A percentile compares a stretch with the other conserved stretches of the same genome.
Evolutionary conservation across 2,329 filamentous ascomycete species (phyloP).

Genomic region (Trichoderma sp.): DNA sequence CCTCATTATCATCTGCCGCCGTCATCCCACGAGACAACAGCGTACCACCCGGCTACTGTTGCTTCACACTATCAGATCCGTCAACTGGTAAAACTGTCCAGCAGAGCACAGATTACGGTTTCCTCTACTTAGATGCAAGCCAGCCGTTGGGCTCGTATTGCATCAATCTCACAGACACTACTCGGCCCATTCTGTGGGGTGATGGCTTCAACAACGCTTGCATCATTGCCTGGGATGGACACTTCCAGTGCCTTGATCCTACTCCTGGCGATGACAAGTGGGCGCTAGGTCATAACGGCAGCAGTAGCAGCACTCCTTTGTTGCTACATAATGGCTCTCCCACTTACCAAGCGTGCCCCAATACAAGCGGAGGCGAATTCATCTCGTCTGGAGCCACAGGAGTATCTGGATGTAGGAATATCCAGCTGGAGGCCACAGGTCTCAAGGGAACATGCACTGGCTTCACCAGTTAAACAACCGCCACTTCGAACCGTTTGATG

Average conservation of each 20-base stretch:
- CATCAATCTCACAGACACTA: constrained; percentile 29
- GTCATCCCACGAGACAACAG: constrained; percentile 19
- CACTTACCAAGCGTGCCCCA: constrained; percentile 32
- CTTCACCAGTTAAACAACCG: not conserved
- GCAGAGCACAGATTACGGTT: constrained; percentile 31
- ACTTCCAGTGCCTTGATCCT: constrained; percentile 37
- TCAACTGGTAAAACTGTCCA: constrained; percentile 29
- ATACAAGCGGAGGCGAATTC: constrained; percentile 27
- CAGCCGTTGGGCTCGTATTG: constrained; percentile 36
- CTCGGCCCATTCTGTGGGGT: constrained; percentile 29
- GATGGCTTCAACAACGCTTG: constrained; percentile 37
- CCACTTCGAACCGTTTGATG: not conserved
- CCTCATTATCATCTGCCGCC: constrained; percentile 28
- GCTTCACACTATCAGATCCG: constrained; percentile 36
- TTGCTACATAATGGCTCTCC: constrained; percentile 30
- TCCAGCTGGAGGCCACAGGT: constrained; percentile 30
- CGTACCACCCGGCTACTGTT: constrained; percentile 32
- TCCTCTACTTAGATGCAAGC: constrained; percentile 31
- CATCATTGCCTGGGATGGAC: constrained; percentile 31
- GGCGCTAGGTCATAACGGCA: constrained; percentile 29
- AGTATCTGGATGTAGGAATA: constrained; percentile 28
- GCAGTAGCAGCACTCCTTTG: constrained; percentile 26
- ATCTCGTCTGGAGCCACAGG: constrained; percentile 29
- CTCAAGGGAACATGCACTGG: constrained; percentile 32
- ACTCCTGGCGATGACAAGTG: constrained; percentile 34